Base-by-base conservation (phyloP, 257 asterid species). In the Knoxia roxburghii region DNA sequence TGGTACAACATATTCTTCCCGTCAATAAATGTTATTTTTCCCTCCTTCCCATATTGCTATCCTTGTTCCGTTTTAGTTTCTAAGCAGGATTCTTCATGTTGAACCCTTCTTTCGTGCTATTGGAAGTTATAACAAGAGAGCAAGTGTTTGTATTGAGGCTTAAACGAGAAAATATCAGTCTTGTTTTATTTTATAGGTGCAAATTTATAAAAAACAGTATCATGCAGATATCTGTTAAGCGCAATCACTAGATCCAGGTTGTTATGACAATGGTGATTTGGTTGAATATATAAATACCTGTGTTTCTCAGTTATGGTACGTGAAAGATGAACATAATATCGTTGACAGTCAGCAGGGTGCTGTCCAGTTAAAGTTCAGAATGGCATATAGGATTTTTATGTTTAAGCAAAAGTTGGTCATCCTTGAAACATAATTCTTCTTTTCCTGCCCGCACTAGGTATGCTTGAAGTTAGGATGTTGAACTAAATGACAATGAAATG, bases 1-100 rank as follows among this genome's bases (percentile, higher is more conserved):
- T 55, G 60, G 39, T 23, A 54, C 13, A 51, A 33, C 18, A 66
- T 51, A 51, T 66, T 32, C 69, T 51, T 21, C 33, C 27, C 35
- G 35, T 23, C 8, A 29, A 21, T 51, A 37, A 21, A n/a, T 7
- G n/a, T n/a, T n/a, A n/a, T n/a, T n/a, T n/a, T n/a, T n/a, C n/a
- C n/a, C n/a, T n/a, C n/a, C n/a, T n/a, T n/a, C n/a, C n/a, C n/a
- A n/a, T n/a, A n/a, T n/a, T n/a, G n/a, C n/a, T n/a, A n/a, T n/a
- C n/a, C 43, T 21, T 24, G 29, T 24, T 24, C 59, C 11, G 11
- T 21, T 61, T 18, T 39, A 13, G 15, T 11, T 6, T 21, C 39
- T 59, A 39, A 61, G 21, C 21, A 61, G 50, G 21, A n/a, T 48
- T 48, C 23, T 21, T n/a, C 2, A 10, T 37, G 13, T 12, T 21